Evolutionary conservation across 1,284 basidiomycete genomes (phyloP).

Genomic region (Trichosporon coremiiforme): DNA sequence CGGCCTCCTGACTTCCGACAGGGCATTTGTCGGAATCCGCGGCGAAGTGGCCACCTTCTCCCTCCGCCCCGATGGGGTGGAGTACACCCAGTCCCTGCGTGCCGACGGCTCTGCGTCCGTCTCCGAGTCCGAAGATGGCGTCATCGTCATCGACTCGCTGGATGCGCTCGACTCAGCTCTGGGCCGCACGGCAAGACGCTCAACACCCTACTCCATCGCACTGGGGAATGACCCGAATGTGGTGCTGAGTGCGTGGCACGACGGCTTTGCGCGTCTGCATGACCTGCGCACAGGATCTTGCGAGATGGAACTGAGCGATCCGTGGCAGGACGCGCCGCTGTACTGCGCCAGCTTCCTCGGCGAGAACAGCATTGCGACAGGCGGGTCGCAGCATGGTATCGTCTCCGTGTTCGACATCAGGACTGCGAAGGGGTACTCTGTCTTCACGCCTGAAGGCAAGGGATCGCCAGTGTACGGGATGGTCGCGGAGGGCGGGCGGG

Average conservation of each 20-base stretch:
- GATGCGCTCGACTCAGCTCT: constrained; percentile 20
- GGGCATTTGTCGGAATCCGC: constrained; percentile 23
- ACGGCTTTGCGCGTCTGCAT: constrained; percentile 51
- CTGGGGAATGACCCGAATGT: neutral
- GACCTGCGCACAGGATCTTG: constrained; percentile 43
- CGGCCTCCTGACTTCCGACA: constrained; percentile 29
- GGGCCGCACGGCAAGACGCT: neutral
- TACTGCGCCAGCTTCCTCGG: constrained; percentile 49
- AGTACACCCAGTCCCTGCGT: neutral
- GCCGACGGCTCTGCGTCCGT: neutral
- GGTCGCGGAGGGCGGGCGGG: constrained; percentile 48
- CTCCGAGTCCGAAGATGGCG: neutral
- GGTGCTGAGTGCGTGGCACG: constrained; percentile 54
- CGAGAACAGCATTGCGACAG: constrained; percentile 45
- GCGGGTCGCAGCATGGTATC: constrained; percentile 51
- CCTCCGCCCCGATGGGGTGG: neutral
- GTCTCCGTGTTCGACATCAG: constrained; percentile 49
- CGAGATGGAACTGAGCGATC: constrained; percentile 40
- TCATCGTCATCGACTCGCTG: neutral
- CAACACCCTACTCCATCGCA: constrained; percentile 27
- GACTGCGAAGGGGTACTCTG: constrained; percentile 40
- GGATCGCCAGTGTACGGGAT: constrained; percentile 54
- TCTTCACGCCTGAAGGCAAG: constrained; percentile 53
- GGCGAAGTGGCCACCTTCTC: constrained; percentile 23
- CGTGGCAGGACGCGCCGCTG: constrained; percentile 52